phyloP scores from a whole-genome alignment of 2,329 filamentous ascomycete species.

The Apiospora malaysiana region DNA sequence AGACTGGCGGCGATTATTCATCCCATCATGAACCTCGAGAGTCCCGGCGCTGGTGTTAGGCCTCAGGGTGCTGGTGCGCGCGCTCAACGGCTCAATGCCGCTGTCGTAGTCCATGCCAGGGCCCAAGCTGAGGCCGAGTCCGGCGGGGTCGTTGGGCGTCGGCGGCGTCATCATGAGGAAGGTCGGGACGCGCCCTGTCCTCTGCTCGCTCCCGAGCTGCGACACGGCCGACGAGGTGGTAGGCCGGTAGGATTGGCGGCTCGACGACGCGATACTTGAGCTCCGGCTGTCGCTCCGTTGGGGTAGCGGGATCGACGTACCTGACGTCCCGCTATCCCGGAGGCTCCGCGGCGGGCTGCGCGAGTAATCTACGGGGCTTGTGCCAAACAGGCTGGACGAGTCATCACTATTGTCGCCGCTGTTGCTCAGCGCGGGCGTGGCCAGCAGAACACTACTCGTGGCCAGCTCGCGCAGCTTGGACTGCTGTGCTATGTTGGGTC shows the following conservation, averaged over 20 bases:
- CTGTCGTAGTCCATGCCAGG: constrained; percentile 1
- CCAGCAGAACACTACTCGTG: constrained; percentile 72
- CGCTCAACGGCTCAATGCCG: constrained; percentile 23
- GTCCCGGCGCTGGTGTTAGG: constrained; percentile 29
- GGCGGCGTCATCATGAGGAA: constrained; percentile 56
- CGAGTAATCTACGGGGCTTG: constrained; percentile 62
- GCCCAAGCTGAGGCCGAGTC: constrained; percentile 28
- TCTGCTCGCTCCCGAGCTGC: constrained; percentile 36
- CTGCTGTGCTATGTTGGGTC: constrained; percentile 80
- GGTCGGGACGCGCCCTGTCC: constrained; percentile 42
- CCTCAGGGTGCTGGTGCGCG: constrained; percentile 31
- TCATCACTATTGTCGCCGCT: constrained; percentile 60
- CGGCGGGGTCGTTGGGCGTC: constrained; percentile 41
- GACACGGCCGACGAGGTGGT: constrained; percentile 26
- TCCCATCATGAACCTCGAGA: constrained; percentile 21
- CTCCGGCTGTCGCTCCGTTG: constrained; percentile 55
- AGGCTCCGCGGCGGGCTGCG: constrained; percentile 63
- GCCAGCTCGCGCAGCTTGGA: constrained; percentile 82
- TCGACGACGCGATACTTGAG: constrained; percentile 57
- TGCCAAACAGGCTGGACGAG: constrained; percentile 59
- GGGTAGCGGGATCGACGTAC: constrained; percentile 52
- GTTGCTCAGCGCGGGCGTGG: constrained; percentile 48
- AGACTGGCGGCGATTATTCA: constrained; percentile 33
- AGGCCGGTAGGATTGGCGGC: constrained; percentile 48
- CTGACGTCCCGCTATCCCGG: constrained; percentile 55